phyloP scores from a whole-genome alignment of 2,329 filamentous ascomycete species.

The Chrysoporthe puriensis region DNA sequence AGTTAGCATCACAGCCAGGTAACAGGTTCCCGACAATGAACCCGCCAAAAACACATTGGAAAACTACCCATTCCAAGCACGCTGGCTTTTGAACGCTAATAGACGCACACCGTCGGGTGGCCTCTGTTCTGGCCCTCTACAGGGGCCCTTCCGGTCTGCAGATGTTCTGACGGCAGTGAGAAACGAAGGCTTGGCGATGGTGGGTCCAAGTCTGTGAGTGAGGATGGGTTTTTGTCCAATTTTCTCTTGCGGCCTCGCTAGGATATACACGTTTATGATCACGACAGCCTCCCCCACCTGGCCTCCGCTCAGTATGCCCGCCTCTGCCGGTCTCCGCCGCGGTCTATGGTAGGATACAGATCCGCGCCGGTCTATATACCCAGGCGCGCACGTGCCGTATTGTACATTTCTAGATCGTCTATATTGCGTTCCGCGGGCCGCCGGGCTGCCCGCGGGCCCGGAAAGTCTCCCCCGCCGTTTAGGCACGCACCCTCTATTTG shows the following conservation, averaged over 20 bases:
- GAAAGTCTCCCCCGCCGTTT: not conserved
- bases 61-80: too few species aligned
- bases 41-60: too few species aligned
- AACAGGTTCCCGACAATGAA: too few species aligned
- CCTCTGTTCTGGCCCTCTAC: too few species aligned
- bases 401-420: constrained; percentile 26
- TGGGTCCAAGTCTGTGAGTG: not conserved
- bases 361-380: constrained; percentile 20
- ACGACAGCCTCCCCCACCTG: constrained; percentile 10
- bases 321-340: constrained; percentile 12
- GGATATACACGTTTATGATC: constrained; percentile 15
- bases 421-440: not conserved
- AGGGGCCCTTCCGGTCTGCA: not conserved
- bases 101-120: too few species aligned
- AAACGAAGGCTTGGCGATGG: too few species aligned
- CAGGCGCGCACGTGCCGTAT: constrained; percentile 12
- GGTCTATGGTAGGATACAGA: constrained; percentile 18
- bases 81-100: too few species aligned
- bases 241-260: constrained; percentile 8
- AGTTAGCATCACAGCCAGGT: too few species aligned
- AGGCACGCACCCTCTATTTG: constrained; percentile 11
- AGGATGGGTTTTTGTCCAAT: constrained; percentile 17
- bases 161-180: not conserved
- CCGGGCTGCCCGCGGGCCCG: not conserved
- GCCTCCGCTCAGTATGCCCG: not conserved